Evolutionary conservation across 73 alveolate species (phyloP), one percentile per base, ranked within the genome.

Genomic region (Paramecium caudatum): DNA sequence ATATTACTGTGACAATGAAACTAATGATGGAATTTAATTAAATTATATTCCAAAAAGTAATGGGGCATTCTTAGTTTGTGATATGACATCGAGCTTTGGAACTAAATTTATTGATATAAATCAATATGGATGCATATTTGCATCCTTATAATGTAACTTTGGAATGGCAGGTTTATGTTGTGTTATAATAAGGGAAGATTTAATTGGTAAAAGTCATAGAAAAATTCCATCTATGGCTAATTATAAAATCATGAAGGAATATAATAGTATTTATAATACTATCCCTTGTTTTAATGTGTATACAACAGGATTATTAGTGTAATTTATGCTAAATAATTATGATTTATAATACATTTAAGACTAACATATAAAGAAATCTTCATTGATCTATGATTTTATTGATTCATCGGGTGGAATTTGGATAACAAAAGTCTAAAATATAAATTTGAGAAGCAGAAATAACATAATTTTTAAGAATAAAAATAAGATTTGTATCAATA

Each of bases 1-100:
- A 93, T 94, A 90, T 87, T 96, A 94, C 91, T 91, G 96, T n/a
- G 97, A 92, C 93, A 95, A 95, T 61, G 99, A 96, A 82, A 95
- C 97, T 25, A 91, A 92, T 62, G 93, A 96, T 78, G 99, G 99
- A 37, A 96, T 96, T 21, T 98, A 95, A 84, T 74, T 95, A n/a
- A 45, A 90, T 69, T 69, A 70, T 69, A 27, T 94, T 13, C 92
- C 93, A 1, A 82, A 92, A 10, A 61, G 46, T 13, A 91, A 82
- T 46, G 19, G 36, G 63, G 61, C 65, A 55, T 82, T 85, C 9
- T 21, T 92, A 69, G 95, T 92, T 39, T 90, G 92, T 16, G 95
- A 92, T 47, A 92, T 90, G 94, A 84, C 94, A 13, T 90, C 95
- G 30, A 90, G 82, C 25, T 91, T 91, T 27, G 68, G 87, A 34